Evolutionary conservation across 2,329 filamentous ascomycete species (phyloP).

Genomic region (Claviceps sp.): DNA sequence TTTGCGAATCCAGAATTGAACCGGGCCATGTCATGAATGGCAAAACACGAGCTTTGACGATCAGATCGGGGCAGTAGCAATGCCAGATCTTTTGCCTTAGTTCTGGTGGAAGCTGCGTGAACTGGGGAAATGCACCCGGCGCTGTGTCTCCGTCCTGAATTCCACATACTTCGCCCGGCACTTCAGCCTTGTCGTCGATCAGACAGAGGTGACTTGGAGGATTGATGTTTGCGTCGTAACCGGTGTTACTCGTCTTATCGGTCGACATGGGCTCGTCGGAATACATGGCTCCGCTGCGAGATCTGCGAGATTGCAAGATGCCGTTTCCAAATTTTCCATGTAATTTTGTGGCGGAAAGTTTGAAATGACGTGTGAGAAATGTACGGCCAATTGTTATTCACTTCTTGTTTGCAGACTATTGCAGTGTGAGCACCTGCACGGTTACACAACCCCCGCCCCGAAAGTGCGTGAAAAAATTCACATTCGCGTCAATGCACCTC

Average conservation of each 20-base stretch:
- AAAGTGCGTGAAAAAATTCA: too few species aligned
- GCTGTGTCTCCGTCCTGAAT: background rate
- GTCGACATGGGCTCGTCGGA: background rate
- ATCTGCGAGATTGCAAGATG: background rate
- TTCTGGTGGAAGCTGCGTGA: slow-evolving; percentile 18
- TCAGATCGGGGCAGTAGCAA: slow-evolving; percentile 18
- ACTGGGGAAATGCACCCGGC: slow-evolving; percentile 12
- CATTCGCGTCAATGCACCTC: too few species aligned
- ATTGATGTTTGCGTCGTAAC: slow-evolving; percentile 2
- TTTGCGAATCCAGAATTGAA: slow-evolving; percentile 3
- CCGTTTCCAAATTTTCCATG: too few species aligned
- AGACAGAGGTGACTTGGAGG: background rate
- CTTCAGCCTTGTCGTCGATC: slow-evolving; percentile 7
- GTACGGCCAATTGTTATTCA: too few species aligned
- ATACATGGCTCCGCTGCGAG: background rate
- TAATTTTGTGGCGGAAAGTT: too few species aligned
- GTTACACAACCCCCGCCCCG: too few species aligned
- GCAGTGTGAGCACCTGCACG: too few species aligned
- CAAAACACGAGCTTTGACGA: slow-evolving; percentile 11
- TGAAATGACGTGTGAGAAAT: too few species aligned
- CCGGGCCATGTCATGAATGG: slow-evolving; percentile 5
- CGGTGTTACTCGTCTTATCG: slow-evolving; percentile 1
- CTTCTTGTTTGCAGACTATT: too few species aligned
- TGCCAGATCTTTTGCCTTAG: slow-evolving; percentile 21
- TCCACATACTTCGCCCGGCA: slow-evolving; percentile 1